Base-by-base conservation (phyloP, 2,329 filamentous ascomycete species). In the Thelonectria discophora region DNA sequence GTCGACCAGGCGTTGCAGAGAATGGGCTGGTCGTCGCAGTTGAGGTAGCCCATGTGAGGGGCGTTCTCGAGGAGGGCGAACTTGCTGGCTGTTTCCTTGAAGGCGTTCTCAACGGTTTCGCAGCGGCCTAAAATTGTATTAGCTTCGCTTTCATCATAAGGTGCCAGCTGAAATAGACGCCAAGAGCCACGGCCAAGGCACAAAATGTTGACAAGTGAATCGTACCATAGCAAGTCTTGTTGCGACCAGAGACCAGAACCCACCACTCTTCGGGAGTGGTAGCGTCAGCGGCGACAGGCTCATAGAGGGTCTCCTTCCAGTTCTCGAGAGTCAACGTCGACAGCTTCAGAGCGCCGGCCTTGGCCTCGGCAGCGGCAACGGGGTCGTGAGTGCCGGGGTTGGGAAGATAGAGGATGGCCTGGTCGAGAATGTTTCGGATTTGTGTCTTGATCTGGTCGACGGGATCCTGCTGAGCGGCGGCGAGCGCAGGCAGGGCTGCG, bases 1-100 rank as follows among this genome's bases (percentile, higher is more conserved):
- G 87, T 83, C 42, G 87, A 87, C 90, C 90, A 93, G 63, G 82
- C 78, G 78, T 91, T 90, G 84, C 91, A 94, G 32, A 94, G 86
- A 55, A 93, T 83, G 55, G 86, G 86, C 77, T 94, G 84, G 69
- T 86, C 78, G 63, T 94, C 91, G 79, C 91, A 94, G 81, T 93
- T 87, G 71, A 94, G 75, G 65, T 87, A 78, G 57, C 82, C 91
- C 69, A 92, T 84, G 74, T 91, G 86, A 48, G 91, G 91, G 52
- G 87, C 79, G 56, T 83, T 82, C 51, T 88, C 82, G 57, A 84
- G 80, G 59, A 85, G 79, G 34, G 89, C 84, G 71, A 93, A 86
- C 72, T 89, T 82, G 67, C 81, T 79, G 15, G 88, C 87, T 10
- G 89, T 86, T 73, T 88, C 84, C 80, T 90, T 86, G 78, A 86